Evolutionary conservation across 192 early-diverging fungal genomes (phyloP), one percentile per base, ranked within the genome.

Genomic region (Dissophora globulifera): DNA sequence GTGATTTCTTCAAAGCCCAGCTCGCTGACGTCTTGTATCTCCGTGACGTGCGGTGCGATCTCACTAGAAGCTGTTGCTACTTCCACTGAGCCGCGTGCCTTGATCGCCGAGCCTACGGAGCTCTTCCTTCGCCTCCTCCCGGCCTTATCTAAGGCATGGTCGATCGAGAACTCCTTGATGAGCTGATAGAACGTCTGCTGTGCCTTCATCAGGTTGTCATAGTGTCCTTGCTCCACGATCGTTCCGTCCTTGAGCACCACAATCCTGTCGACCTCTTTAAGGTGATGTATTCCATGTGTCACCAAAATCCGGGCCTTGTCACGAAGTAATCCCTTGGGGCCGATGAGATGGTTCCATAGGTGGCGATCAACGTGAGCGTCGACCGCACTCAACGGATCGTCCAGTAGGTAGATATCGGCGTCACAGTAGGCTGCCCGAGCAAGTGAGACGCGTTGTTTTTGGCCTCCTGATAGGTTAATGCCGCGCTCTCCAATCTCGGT

Each of bases 401-500:
- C 84, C 55, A 68, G 30, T 1, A 68, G 55, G 27, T 68, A 68
- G 22, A 68, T 19, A 78, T 96, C 95, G 10, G 94, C 91, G 16
- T 88, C 81, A 11, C 92, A 82, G 70, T 98, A 98, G 23, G 95
- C 94, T 0, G 96, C 95, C 47, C 66, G 88, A 81, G 82, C 85
- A 29, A 85, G 67, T 38, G 35, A 38, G 35, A 38, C 35, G 35
- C 35, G 35, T 38, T 38, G 35, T 13, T 38, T 38, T 13, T 98
- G 96, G 11, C 96, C 96, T 58, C 96, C 96, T 17, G 91, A 93
- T 20, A 98, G 79, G 46, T 92, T 96, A 62, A 95, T 89, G 40
- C 96, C 96, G 57, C 87, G 86, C 74, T 95, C 93, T 32, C 95
- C 93, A 72, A 95, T 93, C 61, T 98, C 96, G 6, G 94, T 95